phyloP scores from a whole-genome alignment of 352 stramenopile species.

The Pythium volutum region DNA sequence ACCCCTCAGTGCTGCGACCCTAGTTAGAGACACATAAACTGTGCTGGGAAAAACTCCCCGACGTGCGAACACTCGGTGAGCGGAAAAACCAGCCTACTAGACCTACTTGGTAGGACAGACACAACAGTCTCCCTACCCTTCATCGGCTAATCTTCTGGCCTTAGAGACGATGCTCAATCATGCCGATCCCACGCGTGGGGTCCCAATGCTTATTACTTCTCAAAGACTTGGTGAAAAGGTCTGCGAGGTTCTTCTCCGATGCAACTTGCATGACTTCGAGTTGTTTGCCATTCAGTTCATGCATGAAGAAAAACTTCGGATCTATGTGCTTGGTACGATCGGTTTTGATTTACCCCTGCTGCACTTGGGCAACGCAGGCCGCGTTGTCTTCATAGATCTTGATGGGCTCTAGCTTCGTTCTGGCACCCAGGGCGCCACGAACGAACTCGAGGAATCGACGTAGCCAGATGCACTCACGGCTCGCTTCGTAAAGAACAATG shows the following conservation, averaged over 20 bases:
- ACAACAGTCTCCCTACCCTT: too few relatives aligned
- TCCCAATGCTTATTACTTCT: conserved; percentile 27
- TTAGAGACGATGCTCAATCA: conserved; percentile 8
- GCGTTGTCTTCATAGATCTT: conserved; percentile 19
- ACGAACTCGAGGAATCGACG: conserved; percentile 22
- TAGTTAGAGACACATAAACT: neutral
- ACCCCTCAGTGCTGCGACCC: conserved; percentile 12
- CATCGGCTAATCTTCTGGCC: too few relatives aligned
- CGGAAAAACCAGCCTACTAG: conserved; percentile 22
- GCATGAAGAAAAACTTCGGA: conserved; percentile 30
- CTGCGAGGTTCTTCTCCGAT: conserved; percentile 20
- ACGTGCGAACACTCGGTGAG: conserved; percentile 14
- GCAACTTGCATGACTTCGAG: conserved; percentile 13
- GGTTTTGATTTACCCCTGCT: conserved; percentile 23
- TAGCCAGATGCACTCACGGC: conserved; percentile 20
- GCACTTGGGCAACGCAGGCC: conserved; percentile 19
- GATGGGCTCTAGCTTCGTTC: conserved; percentile 3
- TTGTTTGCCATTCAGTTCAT: conserved; percentile 21
- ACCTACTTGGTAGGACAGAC: neutral
- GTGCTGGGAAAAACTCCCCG: conserved; percentile 17
- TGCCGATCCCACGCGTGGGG: conserved; percentile 12
- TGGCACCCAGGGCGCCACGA: neutral
- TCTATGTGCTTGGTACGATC: conserved; percentile 27
- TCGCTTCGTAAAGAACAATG: conserved; percentile 21
- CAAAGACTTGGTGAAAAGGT: conserved; percentile 24